These are phyloP conservation scores for Fusarium goolgardi DNA, from an alignment of 2,329 filamentous ascomycete species.

Conservation along the genomic window DNA sequence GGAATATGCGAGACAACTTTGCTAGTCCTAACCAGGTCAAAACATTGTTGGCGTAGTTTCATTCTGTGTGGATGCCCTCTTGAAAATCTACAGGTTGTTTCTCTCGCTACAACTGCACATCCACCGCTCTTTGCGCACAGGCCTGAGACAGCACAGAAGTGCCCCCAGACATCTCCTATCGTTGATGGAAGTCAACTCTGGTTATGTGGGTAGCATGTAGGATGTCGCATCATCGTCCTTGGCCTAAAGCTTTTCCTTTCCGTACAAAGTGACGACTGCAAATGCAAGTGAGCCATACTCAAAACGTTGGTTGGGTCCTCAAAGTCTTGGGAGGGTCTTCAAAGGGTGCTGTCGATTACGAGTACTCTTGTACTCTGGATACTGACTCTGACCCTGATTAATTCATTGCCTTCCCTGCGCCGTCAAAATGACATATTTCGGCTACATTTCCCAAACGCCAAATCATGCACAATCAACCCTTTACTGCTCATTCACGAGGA, in stretches of 20 bases:
- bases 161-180: neutral
- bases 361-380: constrained; percentile 23
- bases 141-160: constrained; percentile 3
- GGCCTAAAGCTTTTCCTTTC: neutral
- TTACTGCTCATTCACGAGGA: constrained; percentile 24
- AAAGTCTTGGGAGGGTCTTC: constrained; percentile 11
- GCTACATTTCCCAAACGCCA: constrained; percentile 51
- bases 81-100: constrained; percentile 8
- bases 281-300: neutral
- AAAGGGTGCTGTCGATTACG: constrained; percentile 23
- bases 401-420: constrained; percentile 47
- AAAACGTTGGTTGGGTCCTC: constrained; percentile 4
- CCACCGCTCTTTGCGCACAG: constrained; percentile 45
- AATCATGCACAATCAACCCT: constrained; percentile 45
- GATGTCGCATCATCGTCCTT: neutral
- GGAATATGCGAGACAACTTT: constrained; percentile 36
- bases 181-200: neutral
- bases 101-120: constrained; percentile 5
- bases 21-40: constrained; percentile 7
- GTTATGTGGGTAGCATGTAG: neutral
- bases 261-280: neutral
- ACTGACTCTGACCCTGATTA: constrained; percentile 33
- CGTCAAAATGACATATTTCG: constrained; percentile 42
- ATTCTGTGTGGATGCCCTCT: constrained; percentile 12
- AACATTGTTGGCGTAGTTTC: constrained; percentile 21